Evolutionary conservation across 805 yeast genomes (phyloP).

Genomic region (Sungouiella blattae): DNA sequence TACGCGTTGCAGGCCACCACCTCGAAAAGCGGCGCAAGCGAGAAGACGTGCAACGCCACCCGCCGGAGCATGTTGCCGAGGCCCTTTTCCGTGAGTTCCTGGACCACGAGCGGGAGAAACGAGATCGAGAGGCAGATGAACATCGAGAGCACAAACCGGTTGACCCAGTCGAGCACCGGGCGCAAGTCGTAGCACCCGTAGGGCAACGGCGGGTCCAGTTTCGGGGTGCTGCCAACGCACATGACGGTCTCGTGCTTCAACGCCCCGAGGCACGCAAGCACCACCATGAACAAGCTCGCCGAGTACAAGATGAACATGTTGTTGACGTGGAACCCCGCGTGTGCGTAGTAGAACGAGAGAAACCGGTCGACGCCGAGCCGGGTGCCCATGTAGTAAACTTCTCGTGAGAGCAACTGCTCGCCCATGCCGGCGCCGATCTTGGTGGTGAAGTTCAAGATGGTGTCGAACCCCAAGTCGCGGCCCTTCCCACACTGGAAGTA

Average conservation of each 20-base stretch:
- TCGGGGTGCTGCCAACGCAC: constrained; percentile 63
- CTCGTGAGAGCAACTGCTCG: constrained; percentile 88
- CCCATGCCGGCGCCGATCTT: constrained; percentile 99
- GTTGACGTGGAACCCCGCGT: constrained; percentile 93
- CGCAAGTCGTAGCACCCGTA: constrained; percentile 80
- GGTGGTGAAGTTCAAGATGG: constrained; percentile 88
- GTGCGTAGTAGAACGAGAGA: constrained; percentile 91
- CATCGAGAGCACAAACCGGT: constrained; percentile 82
- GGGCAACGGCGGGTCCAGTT: constrained; percentile 71
- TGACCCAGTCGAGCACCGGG: constrained; percentile 90
- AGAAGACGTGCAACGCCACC: constrained; percentile 69
- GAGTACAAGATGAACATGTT: constrained; percentile 84
- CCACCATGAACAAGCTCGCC: constrained; percentile 80
- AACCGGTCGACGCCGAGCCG: constrained; percentile 86
- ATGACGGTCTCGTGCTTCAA: constrained; percentile 66
- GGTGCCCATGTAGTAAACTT: constrained; percentile 87
- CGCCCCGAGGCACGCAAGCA: constrained; percentile 76
- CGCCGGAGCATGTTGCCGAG: constrained; percentile 68
- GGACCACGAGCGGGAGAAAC: constrained; percentile 81
- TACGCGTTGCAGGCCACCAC: constrained; percentile 94
- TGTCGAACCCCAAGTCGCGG: constrained; percentile 88
- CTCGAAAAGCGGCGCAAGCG: constrained; percentile 88
- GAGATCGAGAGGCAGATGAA: constrained; percentile 92
- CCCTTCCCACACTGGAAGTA: constrained; percentile 97
- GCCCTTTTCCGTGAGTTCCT: constrained; percentile 86